Conservation (phyloP, 495 filamentous ascomycete genomes). For the Pseudoneurospora amorphoporcata region DNA sequence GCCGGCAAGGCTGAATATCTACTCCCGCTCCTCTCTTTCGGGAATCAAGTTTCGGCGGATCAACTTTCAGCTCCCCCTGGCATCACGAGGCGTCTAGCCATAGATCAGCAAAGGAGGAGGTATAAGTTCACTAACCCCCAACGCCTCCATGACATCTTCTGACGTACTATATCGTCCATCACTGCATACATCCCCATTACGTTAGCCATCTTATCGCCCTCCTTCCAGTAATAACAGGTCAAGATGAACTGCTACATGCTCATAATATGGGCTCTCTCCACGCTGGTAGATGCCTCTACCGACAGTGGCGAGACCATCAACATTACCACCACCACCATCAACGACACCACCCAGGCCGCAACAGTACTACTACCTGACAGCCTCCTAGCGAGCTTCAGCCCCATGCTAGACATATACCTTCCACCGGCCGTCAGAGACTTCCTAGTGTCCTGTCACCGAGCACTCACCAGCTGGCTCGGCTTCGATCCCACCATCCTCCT, state of each 20-base stretch:
- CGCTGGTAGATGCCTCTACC: background rate
- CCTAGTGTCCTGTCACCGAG: slow-evolving; percentile 13
- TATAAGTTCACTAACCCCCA: background rate
- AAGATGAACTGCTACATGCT: background rate
- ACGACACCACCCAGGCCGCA: slow-evolving; percentile 4
- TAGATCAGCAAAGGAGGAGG: background rate
- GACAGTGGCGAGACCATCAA: slow-evolving; percentile 10
- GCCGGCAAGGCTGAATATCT: background rate
- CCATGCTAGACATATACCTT: slow-evolving; percentile 17
- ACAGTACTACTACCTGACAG: slow-evolving; percentile 4
- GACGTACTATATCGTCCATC: background rate
- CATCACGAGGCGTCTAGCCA: background rate
- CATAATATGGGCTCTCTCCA: background rate
- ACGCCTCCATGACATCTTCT: background rate
- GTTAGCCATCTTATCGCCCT: background rate
- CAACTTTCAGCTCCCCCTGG: background rate
- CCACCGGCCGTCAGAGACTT: slow-evolving; percentile 7
- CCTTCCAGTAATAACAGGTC: background rate
- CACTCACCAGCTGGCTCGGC: slow-evolving; percentile 23
- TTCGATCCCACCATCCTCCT: slow-evolving; percentile 30
- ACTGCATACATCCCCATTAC: background rate
- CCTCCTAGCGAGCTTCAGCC: slow-evolving; percentile 19
- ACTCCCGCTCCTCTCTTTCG: background rate
- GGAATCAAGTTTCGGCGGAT: background rate
- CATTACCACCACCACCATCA: slow-evolving; percentile 13